phyloP scores from a whole-genome alignment of 2,329 filamentous ascomycete genomes.

The Madurella fahalii region DNA sequence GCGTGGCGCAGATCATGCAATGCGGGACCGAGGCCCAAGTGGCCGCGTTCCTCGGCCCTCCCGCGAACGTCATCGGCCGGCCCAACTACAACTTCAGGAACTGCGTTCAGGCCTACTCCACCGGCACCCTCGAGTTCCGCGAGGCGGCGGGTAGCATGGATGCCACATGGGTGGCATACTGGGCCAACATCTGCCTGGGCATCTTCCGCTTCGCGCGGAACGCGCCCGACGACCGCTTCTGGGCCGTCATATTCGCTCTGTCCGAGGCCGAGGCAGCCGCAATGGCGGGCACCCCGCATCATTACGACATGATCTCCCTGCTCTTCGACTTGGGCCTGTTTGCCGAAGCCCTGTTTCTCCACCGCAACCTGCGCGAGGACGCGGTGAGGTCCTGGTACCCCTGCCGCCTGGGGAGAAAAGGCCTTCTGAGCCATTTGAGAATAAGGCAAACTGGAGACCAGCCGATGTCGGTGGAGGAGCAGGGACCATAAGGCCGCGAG shows the following conservation, averaged over 20 bases:
- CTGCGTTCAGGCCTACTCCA: conserved; percentile 12
- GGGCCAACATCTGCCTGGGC: conserved; percentile 34
- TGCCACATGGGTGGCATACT: conserved; percentile 32
- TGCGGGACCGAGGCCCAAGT: conserved; percentile 16
- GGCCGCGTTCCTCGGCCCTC: neutral
- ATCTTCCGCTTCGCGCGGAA: conserved; percentile 22
- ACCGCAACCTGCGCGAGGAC: conserved; percentile 1
- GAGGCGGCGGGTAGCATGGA: conserved; percentile 35
- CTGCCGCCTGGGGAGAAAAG: neutral
- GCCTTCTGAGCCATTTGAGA: no score
- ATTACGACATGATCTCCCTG: conserved; percentile 15
- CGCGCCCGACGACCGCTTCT: conserved; percentile 4
- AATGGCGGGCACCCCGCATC: neutral
- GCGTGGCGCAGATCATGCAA: conserved; percentile 9
- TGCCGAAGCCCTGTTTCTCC: conserved; percentile 7
- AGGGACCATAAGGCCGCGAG: no score
- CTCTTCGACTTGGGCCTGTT: conserved; percentile 11
- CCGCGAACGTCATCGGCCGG: neutral
- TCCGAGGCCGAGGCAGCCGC: conserved; percentile 8
- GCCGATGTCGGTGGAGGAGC: no score
- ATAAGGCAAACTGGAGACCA: no score
- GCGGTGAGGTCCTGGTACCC: conserved; percentile 11
- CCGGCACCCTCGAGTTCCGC: conserved; percentile 35
- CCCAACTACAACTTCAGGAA: conserved; percentile 27
- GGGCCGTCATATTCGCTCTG: conserved; percentile 5